phyloP scores from a whole-genome alignment of 441 rosid species.

The Gossypium gossypioides region DNA sequence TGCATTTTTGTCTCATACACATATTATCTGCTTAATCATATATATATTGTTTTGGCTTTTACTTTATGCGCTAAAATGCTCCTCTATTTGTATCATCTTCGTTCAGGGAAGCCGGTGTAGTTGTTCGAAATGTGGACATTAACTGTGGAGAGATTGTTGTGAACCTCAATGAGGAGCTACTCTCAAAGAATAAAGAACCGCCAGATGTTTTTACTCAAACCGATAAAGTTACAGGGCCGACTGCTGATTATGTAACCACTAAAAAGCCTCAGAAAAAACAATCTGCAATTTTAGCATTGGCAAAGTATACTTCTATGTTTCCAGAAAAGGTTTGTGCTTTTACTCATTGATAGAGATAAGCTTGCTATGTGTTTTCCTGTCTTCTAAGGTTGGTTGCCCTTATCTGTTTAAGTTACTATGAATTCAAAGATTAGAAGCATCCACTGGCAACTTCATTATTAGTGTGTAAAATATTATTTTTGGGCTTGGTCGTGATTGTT shows the following conservation, averaged over 20 bases:
- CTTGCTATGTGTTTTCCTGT: not conserved
- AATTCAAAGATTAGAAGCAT: not conserved
- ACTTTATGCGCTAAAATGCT: slow-evolving; percentile 13
- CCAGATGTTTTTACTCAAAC: slow-evolving; percentile 30
- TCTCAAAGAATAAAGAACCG: slow-evolving; percentile 47
- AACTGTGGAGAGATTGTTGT: slow-evolving; percentile 59
- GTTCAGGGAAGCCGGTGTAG: slow-evolving; percentile 70
- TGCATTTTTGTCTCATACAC: not conserved
- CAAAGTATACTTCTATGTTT: slow-evolving; percentile 52
- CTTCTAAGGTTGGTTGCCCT: not conserved
- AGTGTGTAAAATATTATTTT: not conserved
- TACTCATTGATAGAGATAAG: slow-evolving; percentile 1
- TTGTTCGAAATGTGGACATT: slow-evolving; percentile 57
- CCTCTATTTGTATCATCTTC: slow-evolving; percentile 18
- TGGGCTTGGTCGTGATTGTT: slow-evolving; percentile 11
- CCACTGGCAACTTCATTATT: not conserved
- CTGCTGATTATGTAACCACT: slow-evolving; percentile 29
- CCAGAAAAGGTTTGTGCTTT: slow-evolving; percentile 75
- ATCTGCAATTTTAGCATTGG: slow-evolving; percentile 37
- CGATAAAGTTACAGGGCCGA: slow-evolving; percentile 26
- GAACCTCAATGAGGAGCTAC: slow-evolving; percentile 64
- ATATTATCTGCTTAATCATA: slow-evolving; percentile 7
- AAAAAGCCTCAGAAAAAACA: slow-evolving; percentile 38
- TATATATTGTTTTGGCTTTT: slow-evolving; percentile 11
- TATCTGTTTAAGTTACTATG: not conserved